These are phyloP conservation scores for Vararia minispora DNA, from an alignment of 768 basidiomycete genomes.

Conservation along the genomic window DNA sequence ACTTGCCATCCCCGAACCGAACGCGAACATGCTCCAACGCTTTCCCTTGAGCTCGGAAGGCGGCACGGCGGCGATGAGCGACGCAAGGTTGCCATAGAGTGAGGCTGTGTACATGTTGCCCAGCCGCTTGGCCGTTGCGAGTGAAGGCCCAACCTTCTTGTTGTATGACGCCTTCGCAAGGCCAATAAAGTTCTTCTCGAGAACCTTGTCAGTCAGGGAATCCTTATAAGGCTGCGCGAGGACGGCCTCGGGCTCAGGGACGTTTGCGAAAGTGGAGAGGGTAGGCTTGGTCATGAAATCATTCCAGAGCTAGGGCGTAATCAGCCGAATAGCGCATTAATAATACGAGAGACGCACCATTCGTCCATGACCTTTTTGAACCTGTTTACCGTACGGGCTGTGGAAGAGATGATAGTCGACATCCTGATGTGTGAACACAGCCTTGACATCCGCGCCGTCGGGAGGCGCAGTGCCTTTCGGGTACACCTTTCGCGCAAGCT, in stretches of 20 bases:
- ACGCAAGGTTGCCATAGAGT: conserved; percentile 88
- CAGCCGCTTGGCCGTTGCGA: conserved; percentile 81
- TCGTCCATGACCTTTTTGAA: conserved; percentile 93
- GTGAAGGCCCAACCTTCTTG: conserved; percentile 65
- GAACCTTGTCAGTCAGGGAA: conserved; percentile 84
- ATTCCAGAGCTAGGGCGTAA: conserved; percentile 53
- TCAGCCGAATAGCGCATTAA: too few species aligned
- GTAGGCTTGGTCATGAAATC: conserved; percentile 81
- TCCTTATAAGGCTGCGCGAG: conserved; percentile 55
- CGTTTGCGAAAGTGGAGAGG: conserved; percentile 53
- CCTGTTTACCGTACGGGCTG: conserved; percentile 97
- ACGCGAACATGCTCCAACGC: conserved; percentile 91
- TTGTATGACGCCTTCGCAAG: conserved; percentile 67
- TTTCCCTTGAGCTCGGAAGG: conserved; percentile 66
- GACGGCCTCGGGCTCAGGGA: conserved; percentile 61
- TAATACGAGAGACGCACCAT: conserved; percentile 35
- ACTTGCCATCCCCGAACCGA: conserved; percentile 91
- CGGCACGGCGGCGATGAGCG: conserved; percentile 64
- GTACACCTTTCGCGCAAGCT: conserved; percentile 54
- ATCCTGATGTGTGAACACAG: conserved; percentile 62
- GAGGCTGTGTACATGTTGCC: conserved; percentile 99
- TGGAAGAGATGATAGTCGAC: conserved; percentile 96
- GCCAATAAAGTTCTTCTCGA: conserved; percentile 91
- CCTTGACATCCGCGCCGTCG: conserved; percentile 26
- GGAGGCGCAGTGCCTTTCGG: conserved; percentile 21